Conservation (phyloP, 2,329 filamentous ascomycete species). For the Fusarium euwallaceae region DNA sequence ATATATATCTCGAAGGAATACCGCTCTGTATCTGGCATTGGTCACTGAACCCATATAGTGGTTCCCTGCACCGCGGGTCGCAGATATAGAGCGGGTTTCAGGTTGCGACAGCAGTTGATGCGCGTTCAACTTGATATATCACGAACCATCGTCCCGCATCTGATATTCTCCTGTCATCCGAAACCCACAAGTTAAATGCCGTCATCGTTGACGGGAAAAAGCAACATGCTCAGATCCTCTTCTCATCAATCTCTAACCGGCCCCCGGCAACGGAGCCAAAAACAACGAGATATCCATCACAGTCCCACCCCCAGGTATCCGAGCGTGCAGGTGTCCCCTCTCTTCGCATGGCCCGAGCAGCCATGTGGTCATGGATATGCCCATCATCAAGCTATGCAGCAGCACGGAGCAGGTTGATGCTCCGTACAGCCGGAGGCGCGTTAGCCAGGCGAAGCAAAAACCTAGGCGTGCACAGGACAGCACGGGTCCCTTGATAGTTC, state of each 20-base stretch:
- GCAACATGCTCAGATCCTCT: neutral
- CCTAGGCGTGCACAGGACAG: neutral
- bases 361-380: slow-evolving; percentile 26
- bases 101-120: neutral
- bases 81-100: neutral
- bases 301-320: slow-evolving; percentile 2
- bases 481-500: neutral
- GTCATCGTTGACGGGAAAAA: neutral
- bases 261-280: neutral
- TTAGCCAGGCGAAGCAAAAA: neutral
- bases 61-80: neutral
- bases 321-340: neutral
- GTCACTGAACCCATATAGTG: neutral
- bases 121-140: neutral
- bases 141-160: neutral
- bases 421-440: neutral
- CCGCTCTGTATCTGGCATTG: neutral
- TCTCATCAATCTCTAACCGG: slow-evolving; percentile 9
- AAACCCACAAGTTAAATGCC: neutral
- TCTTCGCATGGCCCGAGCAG: slow-evolving; percentile 23
- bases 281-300: neutral
- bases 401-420: neutral
- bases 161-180: neutral
- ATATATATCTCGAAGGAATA: neutral
- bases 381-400: neutral